A percentile compares a stretch with the other conserved stretches of the same genome.
These are phyloP conservation scores for Ascosphaera pollenicola DNA, from an alignment of 2,329 filamentous ascomycete genomes.

Conservation along the genomic window DNA sequence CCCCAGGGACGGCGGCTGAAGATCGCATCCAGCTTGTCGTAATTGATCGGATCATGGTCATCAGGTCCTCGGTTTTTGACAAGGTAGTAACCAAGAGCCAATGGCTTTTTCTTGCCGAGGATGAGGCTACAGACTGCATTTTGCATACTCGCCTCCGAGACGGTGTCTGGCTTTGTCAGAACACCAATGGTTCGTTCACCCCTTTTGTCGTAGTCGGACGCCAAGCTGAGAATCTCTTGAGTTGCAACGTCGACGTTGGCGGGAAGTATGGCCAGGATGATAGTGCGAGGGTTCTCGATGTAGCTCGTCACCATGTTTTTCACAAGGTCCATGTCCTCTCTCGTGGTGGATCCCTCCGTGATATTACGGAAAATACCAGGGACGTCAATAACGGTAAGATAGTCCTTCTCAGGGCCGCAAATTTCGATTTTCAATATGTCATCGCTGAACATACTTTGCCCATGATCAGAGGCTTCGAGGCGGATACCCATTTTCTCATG, in stretches of 20 bases:
- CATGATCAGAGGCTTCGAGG: not conserved
- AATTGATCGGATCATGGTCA: not conserved
- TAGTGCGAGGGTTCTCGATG: constrained; percentile 17
- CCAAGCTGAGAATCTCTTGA: constrained; percentile 23
- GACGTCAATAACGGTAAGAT: constrained; percentile 24
- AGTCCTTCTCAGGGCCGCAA: constrained; percentile 17
- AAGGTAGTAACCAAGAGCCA: not conserved
- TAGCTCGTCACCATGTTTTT: constrained; percentile 17
- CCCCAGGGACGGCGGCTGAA: constrained; percentile 14
- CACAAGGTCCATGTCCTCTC: constrained; percentile 17
- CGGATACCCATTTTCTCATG: constrained; percentile 10
- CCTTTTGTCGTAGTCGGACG: constrained; percentile 14
- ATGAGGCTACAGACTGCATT: not conserved
- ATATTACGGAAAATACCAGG: constrained; percentile 23
- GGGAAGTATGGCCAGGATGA: constrained; percentile 23
- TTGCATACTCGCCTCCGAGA: constrained; percentile 6
- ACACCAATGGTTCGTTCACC: constrained; percentile 22
- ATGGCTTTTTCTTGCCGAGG: not conserved
- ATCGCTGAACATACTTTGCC: constrained; percentile 4
- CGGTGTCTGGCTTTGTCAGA: constrained; percentile 39
- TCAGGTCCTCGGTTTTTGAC: not conserved
- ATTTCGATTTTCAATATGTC: constrained; percentile 24
- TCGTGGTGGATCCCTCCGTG: constrained; percentile 14
- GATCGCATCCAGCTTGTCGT: constrained; percentile 9
- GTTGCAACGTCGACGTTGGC: constrained; percentile 24